A percentile compares a stretch with the other conserved stretches of the same genome.
phyloP scores from a whole-genome alignment of 2,329 filamentous ascomycete genomes.

The Onygenales sp. region DNA sequence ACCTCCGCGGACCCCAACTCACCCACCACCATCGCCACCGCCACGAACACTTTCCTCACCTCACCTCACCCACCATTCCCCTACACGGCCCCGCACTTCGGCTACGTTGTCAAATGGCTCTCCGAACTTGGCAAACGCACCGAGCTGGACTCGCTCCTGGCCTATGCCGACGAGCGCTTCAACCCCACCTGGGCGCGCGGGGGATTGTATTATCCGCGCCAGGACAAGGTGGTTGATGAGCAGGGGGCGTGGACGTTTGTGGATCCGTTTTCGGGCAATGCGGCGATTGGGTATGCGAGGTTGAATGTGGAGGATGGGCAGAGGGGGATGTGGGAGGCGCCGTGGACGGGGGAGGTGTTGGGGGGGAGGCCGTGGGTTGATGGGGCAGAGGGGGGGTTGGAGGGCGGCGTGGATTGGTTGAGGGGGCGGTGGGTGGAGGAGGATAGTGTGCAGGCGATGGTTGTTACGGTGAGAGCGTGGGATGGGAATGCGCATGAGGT shows the following conservation, averaged over 20 bases:
- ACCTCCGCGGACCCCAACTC: background rate
- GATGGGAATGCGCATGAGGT: too few species aligned
- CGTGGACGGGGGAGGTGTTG: background rate
- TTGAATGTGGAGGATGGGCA: slow-evolving; percentile 29
- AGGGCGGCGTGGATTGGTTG: slow-evolving; percentile 5
- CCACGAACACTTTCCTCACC: background rate
- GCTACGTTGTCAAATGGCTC: slow-evolving; percentile 23
- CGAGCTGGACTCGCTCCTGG: slow-evolving; percentile 16
- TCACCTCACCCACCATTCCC: background rate
- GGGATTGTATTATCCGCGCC: slow-evolving; percentile 25
- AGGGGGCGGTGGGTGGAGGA: slow-evolving; percentile 17
- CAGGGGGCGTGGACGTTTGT: slow-evolving; percentile 17
- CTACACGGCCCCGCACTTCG: slow-evolving; percentile 17
- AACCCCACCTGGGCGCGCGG: slow-evolving; percentile 25
- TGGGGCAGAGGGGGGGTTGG: slow-evolving; percentile 9
- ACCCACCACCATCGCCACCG: background rate
- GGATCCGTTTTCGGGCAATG: slow-evolving; percentile 30
- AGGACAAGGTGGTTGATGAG: slow-evolving; percentile 15
- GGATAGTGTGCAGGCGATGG: too few species aligned
- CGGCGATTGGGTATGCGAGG: slow-evolving; percentile 26
- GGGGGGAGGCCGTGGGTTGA: slow-evolving; percentile 19
- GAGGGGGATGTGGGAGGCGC: slow-evolving; percentile 22
- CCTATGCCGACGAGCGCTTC: slow-evolving; percentile 20
- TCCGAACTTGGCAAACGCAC: slow-evolving; percentile 22
- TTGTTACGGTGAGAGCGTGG: too few species aligned